Conservation (phyloP, 1,139 yeast species). For the Casaregolazyma lundiana region DNA sequence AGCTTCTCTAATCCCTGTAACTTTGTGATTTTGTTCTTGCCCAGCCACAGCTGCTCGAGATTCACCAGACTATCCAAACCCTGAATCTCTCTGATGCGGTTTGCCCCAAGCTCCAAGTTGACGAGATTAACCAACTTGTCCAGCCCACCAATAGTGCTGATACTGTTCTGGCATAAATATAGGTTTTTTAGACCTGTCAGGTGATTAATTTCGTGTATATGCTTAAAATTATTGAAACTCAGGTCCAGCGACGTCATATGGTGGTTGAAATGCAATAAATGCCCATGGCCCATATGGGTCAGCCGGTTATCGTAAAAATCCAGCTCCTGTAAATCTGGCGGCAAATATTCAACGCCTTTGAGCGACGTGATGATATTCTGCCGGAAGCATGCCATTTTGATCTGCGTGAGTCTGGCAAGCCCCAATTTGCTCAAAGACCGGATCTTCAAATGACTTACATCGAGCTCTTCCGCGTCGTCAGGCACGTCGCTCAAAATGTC, state of each 20-base stretch:
- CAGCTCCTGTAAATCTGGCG: slow-evolving; percentile 62
- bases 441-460: slow-evolving; percentile 75
- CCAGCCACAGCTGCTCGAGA: slow-evolving; percentile 83
- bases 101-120: slow-evolving; percentile 90
- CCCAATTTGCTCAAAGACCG: slow-evolving; percentile 61
- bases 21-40: slow-evolving; percentile 71
- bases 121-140: slow-evolving; percentile 53
- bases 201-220: slow-evolving; percentile 72
- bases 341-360: slow-evolving; percentile 61
- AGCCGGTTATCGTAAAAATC: slow-evolving; percentile 92
- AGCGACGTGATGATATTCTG: slow-evolving; percentile 77
- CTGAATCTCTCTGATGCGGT: slow-evolving; percentile 62
- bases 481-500: slow-evolving; percentile 64
- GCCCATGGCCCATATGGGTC: slow-evolving; percentile 79
- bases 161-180: slow-evolving; percentile 86
- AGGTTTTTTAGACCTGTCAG: slow-evolving; percentile 60
- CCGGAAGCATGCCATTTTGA: slow-evolving; percentile 67
- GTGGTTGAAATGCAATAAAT: slow-evolving; percentile 50
- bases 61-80: slow-evolving; percentile 49
- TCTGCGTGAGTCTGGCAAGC: slow-evolving; percentile 44
- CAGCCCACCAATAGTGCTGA: slow-evolving; percentile 65
- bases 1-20: slow-evolving; percentile 63
- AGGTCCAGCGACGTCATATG: slow-evolving; percentile 66
- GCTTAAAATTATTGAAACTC: slow-evolving; percentile 85
- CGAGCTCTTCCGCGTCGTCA: slow-evolving; percentile 62